phyloP scores from a whole-genome alignment of 2,329 filamentous ascomycete genomes.

The Colletotrichum sp. region DNA sequence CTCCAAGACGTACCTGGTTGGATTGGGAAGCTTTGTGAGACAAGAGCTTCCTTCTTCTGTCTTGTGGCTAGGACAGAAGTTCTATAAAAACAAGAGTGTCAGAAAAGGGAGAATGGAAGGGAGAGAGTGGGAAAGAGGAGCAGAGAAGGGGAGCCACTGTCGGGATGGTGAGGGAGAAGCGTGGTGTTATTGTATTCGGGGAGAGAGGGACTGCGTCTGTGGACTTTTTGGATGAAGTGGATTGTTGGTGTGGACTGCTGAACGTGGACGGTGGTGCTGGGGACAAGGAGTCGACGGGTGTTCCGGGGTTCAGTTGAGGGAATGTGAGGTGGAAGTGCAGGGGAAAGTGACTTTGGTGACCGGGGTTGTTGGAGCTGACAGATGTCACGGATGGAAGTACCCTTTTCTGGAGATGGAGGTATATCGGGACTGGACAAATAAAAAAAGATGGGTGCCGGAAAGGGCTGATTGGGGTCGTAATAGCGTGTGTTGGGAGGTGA shows the following conservation, averaged over 20 bases:
- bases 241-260: background rate
- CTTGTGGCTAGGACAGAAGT: slow-evolving; percentile 11
- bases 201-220: background rate
- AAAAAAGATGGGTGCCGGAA: background rate
- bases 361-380: background rate
- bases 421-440: slow-evolving; percentile 3
- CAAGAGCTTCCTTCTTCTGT: slow-evolving; percentile 19
- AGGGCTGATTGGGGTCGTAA: background rate
- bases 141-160: background rate
- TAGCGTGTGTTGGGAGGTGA: background rate
- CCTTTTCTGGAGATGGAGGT: slow-evolving; percentile 17
- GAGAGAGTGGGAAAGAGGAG: slow-evolving; percentile 17
- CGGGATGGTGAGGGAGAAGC: background rate
- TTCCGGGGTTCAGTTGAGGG: slow-evolving; percentile 14
- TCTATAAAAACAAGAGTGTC: slow-evolving; percentile 9
- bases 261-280: background rate
- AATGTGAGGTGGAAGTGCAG: background rate
- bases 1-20: slow-evolving; percentile 9
- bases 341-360: background rate
- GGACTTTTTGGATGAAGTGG: background rate
- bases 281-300: background rate
- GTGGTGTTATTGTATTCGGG: slow-evolving; percentile 18
- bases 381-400: slow-evolving; percentile 8
- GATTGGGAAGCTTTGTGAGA: slow-evolving; percentile 3
- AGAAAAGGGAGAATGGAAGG: slow-evolving; percentile 19